phyloP scores from a whole-genome alignment of 805 yeast species.

The Suhomyces faveliae region DNA sequence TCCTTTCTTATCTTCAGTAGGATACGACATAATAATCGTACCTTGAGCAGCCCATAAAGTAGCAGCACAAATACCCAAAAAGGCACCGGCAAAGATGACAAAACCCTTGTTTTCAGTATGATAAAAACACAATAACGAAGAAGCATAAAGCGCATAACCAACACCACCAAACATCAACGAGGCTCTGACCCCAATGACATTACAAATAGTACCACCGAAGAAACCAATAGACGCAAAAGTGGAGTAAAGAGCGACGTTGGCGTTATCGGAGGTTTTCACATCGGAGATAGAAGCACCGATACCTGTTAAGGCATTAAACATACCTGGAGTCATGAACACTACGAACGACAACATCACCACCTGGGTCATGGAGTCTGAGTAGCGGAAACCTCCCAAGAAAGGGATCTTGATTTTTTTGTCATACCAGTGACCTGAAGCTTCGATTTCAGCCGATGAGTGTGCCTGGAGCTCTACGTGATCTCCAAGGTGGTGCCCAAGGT shows the following conservation, averaged over 20 bases:
- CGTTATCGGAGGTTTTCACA: slow-evolving; percentile 43
- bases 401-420: slow-evolving; percentile 18
- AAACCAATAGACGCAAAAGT: slow-evolving; percentile 59
- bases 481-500: slow-evolving; percentile 6
- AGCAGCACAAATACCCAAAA: slow-evolving; percentile 55
- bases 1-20: slow-evolving; percentile 54
- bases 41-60: slow-evolving; percentile 62
- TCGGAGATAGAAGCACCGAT: slow-evolving; percentile 44
- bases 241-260: slow-evolving; percentile 52
- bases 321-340: slow-evolving; percentile 51
- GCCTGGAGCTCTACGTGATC: slow-evolving; percentile 21
- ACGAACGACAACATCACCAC: slow-evolving; percentile 47
- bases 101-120: slow-evolving; percentile 49
- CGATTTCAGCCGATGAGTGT: slow-evolving; percentile 30
- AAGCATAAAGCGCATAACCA: slow-evolving; percentile 55
- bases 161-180: slow-evolving; percentile 52
- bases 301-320: slow-evolving; percentile 52
- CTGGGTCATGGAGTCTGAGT: slow-evolving; percentile 41
- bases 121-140: slow-evolving; percentile 48
- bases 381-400: slow-evolving; percentile 19
- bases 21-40: slow-evolving; percentile 55
- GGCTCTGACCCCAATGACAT: slow-evolving; percentile 45
- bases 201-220: slow-evolving; percentile 55
- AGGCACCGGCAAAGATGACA: slow-evolving; percentile 56
- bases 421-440: slow-evolving; percentile 41